Conservation (phyloP, 202 grass and related monocot genomes). For the Digitaria exilis region DNA sequence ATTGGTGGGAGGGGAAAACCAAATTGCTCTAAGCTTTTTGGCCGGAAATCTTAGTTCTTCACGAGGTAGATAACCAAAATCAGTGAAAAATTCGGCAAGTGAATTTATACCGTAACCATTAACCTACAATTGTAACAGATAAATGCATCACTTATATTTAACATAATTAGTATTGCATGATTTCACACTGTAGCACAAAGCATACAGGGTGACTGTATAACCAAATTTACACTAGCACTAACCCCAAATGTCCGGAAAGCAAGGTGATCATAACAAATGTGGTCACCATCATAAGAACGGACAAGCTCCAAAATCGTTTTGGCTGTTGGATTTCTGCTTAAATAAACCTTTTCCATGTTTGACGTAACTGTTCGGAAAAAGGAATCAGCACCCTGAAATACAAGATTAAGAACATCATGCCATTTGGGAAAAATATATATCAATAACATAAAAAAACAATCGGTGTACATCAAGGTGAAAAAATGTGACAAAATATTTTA, state of each 20-base stretch:
- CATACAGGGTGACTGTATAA: slow-evolving; percentile 12
- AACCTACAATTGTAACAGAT: slow-evolving; percentile 60
- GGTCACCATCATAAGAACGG: slow-evolving; percentile 65
- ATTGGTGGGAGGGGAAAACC: slow-evolving; percentile 82
- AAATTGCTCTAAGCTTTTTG: slow-evolving; percentile 92
- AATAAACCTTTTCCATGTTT: slow-evolving; percentile 89
- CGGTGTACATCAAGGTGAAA: background rate
- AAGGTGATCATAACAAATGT: slow-evolving; percentile 94
- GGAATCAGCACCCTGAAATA: slow-evolving; percentile 73
- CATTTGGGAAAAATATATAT: background rate
- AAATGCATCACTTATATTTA: background rate
- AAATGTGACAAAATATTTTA: background rate
- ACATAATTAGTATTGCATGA: slow-evolving; percentile 6
- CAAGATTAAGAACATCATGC: slow-evolving; percentile 14
- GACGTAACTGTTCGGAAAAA: slow-evolving; percentile 76
- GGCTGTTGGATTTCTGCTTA: slow-evolving; percentile 83
- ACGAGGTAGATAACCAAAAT: slow-evolving; percentile 79
- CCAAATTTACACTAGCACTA: slow-evolving; percentile 11
- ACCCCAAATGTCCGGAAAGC: slow-evolving; percentile 98
- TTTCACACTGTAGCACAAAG: background rate
- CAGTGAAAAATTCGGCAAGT: slow-evolving; percentile 77
- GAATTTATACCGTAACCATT: slow-evolving; percentile 93
- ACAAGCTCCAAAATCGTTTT: slow-evolving; percentile 87
- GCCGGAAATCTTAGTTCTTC: slow-evolving; percentile 93
- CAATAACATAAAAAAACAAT: background rate